Conservation (phyloP, 2,329 filamentous ascomycete genomes). For the Achaetomium macrosporum region DNA sequence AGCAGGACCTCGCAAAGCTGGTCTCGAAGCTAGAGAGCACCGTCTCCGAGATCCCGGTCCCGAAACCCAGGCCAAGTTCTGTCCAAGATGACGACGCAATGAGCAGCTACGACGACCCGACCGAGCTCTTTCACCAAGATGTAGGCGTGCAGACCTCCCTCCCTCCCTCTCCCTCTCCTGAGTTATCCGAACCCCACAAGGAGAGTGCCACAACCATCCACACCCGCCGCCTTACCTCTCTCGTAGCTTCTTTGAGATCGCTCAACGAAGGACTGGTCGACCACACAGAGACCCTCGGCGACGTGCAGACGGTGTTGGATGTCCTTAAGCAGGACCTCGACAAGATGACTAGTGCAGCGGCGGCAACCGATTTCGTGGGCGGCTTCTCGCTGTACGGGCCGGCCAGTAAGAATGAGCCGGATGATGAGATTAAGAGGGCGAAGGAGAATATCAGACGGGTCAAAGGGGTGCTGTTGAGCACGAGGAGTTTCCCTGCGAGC, state of each 20-base stretch:
- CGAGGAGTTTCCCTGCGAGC: slow-evolving; percentile 59
- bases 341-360: slow-evolving; percentile 46
- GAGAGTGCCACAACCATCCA: slow-evolving; percentile 35
- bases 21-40: slow-evolving; percentile 47
- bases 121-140: slow-evolving; percentile 76
- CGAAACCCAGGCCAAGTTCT: slow-evolving; percentile 28
- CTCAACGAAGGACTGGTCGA: slow-evolving; percentile 39
- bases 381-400: slow-evolving; percentile 39
- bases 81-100: slow-evolving; percentile 20
- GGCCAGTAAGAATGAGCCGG: slow-evolving; percentile 45
- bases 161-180: slow-evolving; percentile 32
- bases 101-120: slow-evolving; percentile 57
- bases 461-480: slow-evolving; percentile 71
- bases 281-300: slow-evolving; percentile 44
- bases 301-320: slow-evolving; percentile 48
- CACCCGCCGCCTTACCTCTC: slow-evolving; percentile 35
- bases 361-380: slow-evolving; percentile 33
- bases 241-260: slow-evolving; percentile 39
- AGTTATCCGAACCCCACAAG: not conserved
- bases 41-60: slow-evolving; percentile 56
- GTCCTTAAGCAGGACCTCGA: slow-evolving; percentile 62
- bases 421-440: slow-evolving; percentile 66
- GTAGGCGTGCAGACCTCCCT: slow-evolving; percentile 71
- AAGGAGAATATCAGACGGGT: slow-evolving; percentile 72
- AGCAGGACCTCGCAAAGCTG: slow-evolving; percentile 40